Evolutionary conservation across 495 filamentous ascomycete species (phyloP).

Genomic region (Friedmanniomyces endolithicus): DNA sequence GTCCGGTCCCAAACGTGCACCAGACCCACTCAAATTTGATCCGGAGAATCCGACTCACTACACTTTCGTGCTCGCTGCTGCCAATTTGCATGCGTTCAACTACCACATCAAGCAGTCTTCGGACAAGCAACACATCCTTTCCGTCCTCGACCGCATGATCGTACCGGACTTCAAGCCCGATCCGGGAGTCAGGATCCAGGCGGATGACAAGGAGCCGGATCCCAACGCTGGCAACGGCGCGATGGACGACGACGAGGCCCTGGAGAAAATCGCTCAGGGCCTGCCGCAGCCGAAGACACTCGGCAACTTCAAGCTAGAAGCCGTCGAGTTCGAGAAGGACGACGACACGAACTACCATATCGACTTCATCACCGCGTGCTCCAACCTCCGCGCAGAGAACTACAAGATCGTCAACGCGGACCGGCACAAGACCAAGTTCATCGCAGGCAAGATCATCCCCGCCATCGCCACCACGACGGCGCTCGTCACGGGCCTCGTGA

Average conservation of each 20-base stretch:
- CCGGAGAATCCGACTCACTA: conserved; percentile 71
- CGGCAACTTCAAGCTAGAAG: conserved; percentile 71
- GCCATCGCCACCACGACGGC: conserved; percentile 97
- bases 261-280: conserved; percentile 49
- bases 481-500: conserved; percentile 83
- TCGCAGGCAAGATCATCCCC: conserved; percentile 98
- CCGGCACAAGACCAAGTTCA: conserved; percentile 96
- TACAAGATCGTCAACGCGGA: conserved; percentile 90
- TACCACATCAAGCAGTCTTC: conserved; percentile 81
- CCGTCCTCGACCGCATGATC: conserved; percentile 83
- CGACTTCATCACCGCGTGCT: conserved; percentile 95
- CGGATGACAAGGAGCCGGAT: conserved; percentile 87
- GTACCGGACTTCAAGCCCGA: conserved; percentile 92
- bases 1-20: conserved; percentile 97
- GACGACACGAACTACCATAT: conserved; percentile 98
- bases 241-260: conserved; percentile 57
- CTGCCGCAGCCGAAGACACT: conserved; percentile 70
- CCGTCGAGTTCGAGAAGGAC: conserved; percentile 98
- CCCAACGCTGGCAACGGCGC: conserved; percentile 56
- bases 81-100: conserved; percentile 94
- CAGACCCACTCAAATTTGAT: conserved; percentile 82
- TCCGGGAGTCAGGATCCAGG: conserved; percentile 90
- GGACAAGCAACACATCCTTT: conserved; percentile 55
- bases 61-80: conserved; percentile 72
- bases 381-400: conserved; percentile 93